Evolutionary conservation across 169 alveolate species (phyloP).

Genomic region (Plasmodium gonderi): DNA sequence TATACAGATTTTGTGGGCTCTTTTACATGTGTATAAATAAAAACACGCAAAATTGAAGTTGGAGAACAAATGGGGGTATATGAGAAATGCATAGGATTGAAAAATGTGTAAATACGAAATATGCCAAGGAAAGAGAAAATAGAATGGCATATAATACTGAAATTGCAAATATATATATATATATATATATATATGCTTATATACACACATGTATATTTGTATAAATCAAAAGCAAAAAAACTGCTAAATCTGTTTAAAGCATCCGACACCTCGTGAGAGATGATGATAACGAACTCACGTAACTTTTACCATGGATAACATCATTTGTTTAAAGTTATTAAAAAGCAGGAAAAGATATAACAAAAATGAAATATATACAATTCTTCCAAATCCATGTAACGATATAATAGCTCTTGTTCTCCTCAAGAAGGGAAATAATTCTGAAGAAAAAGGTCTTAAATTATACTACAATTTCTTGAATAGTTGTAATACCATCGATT

Average conservation of each 20-base stretch:
- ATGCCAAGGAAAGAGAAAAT: background rate
- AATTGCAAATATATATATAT: background rate
- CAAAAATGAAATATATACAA: constrained; percentile 22
- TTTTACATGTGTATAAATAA: background rate
- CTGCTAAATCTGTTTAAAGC: background rate
- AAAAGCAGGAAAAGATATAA: constrained; percentile 21
- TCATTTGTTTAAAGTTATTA: constrained; percentile 48
- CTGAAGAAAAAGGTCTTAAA: constrained; percentile 33
- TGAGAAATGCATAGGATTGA: background rate
- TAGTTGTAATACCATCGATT: constrained; percentile 5
- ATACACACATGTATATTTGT: background rate
- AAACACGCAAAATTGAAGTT: background rate
- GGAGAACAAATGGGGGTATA: background rate
- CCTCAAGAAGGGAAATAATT: background rate
- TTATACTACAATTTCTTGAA: constrained; percentile 28
- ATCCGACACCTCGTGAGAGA: background rate
- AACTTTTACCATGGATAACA: constrained; percentile 8
- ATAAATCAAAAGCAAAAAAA: too few relatives aligned
- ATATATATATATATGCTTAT: too few relatives aligned
- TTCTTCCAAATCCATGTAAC: constrained; percentile 33
- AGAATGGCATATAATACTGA: background rate
- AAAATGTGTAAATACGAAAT: background rate
- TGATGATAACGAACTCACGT: background rate
- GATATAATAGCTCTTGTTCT: constrained; percentile 37
- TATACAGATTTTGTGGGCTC: background rate